phyloP scores from a whole-genome alignment of 305 asterid species.

The Fraxinus angustifolia region DNA sequence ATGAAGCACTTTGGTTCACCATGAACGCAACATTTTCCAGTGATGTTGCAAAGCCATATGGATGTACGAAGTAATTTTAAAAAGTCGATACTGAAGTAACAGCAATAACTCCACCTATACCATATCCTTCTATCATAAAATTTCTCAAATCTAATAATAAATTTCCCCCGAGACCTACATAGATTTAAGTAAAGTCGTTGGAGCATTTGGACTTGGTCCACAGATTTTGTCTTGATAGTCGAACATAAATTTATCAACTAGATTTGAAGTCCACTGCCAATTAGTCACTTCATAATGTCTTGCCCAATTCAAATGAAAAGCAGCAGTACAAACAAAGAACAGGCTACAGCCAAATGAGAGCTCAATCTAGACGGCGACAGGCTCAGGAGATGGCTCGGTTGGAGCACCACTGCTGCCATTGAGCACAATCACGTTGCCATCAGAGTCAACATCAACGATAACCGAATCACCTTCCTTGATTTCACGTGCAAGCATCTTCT shows the following conservation, averaged over 20 bases:
- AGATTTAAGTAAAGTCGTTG: neutral
- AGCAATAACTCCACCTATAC: neutral
- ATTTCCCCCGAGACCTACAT: constrained; percentile 8
- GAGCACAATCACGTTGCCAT: constrained; percentile 75
- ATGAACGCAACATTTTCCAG: neutral
- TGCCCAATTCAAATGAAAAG: constrained; percentile 16
- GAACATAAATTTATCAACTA: neutral
- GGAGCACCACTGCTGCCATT: constrained; percentile 70
- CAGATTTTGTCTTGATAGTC: neutral
- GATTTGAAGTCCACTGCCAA: neutral
- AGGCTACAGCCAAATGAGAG: neutral
- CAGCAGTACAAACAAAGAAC: constrained; percentile 28
- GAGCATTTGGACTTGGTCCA: neutral
- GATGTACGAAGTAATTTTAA: too few relatives aligned
- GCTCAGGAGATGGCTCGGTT: constrained; percentile 58
- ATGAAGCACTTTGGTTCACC: neutral
- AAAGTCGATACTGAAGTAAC: too few relatives aligned
- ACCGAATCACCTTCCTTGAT: constrained; percentile 91
- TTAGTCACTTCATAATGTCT: neutral
- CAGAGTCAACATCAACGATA: constrained; percentile 81
- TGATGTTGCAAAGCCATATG: neutral
- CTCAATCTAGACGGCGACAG: constrained; percentile 49
- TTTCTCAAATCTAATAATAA: neutral
- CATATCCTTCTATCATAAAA: neutral
- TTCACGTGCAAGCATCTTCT: constrained; percentile 86